These are phyloP conservation scores for Solanum chiquidenum DNA, from an alignment of 257 asterid species.

Conservation along the genomic window DNA sequence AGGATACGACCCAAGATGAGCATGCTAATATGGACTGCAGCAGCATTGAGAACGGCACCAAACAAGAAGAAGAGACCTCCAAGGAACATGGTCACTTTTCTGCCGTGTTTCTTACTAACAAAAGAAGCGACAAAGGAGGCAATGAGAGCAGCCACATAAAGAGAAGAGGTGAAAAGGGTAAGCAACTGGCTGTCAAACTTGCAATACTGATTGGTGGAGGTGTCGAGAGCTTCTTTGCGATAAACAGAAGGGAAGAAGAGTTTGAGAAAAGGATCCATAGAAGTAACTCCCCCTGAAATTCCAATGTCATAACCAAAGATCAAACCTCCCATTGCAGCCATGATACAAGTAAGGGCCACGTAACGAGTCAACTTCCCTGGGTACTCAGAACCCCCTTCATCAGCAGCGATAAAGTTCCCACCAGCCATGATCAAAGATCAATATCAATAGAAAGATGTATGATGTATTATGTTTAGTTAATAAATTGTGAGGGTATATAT, in stretches of 20 bases:
- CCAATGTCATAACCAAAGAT: not conserved
- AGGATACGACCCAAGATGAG: not conserved
- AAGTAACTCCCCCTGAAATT: not conserved
- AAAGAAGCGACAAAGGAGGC: not conserved
- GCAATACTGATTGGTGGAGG: not conserved
- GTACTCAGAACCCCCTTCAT: not conserved
- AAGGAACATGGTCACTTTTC: not conserved
- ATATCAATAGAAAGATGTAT: not conserved
- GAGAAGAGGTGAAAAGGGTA: not conserved
- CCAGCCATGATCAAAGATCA: not conserved
- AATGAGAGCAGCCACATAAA: not conserved
- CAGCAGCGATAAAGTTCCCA: not conserved
- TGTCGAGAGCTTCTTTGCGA: not conserved
- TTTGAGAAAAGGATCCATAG: not conserved
- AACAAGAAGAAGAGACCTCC: constrained; percentile 1
- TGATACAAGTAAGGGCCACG: not conserved
- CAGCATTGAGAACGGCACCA: not conserved
- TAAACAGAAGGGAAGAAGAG: not conserved
- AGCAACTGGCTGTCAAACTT: not conserved
- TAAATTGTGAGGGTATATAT: not conserved
- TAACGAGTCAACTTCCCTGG: not conserved
- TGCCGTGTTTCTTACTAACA: not conserved
- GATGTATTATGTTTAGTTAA: not conserved
- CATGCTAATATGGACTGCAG: constrained; percentile 1
- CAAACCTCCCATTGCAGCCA: not conserved